Evolutionary conservation across 768 basidiomycete species (phyloP).

Genomic region (Tubosaeta brunneosetosa): DNA sequence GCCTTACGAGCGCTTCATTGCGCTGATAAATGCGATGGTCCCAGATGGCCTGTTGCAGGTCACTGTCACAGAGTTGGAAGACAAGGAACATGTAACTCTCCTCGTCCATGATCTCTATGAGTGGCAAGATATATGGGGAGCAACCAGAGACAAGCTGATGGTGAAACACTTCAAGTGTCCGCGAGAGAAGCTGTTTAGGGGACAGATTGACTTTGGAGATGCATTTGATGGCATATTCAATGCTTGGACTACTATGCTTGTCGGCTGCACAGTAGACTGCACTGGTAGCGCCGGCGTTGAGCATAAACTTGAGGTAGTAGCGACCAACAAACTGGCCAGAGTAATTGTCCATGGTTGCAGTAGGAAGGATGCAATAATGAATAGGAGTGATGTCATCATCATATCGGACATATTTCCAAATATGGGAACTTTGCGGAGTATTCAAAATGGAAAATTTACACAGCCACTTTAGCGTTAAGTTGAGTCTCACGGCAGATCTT

Average conservation of each 20-base stretch:
- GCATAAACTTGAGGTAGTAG: constrained; percentile 53
- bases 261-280: constrained; percentile 73
- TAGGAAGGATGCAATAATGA: not conserved
- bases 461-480: constrained; percentile 12
- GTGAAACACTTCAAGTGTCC: constrained; percentile 63
- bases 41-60: constrained; percentile 72
- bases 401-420: not conserved
- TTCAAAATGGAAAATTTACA: not conserved
- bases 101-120: constrained; percentile 62
- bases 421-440: not conserved
- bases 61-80: constrained; percentile 54
- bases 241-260: constrained; percentile 33
- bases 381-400: not conserved
- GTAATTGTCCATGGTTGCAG: constrained; percentile 38
- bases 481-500: not conserved
- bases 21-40: constrained; percentile 47
- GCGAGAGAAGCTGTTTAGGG: constrained; percentile 51
- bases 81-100: constrained; percentile 62
- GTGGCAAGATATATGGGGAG: constrained; percentile 57
- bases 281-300: constrained; percentile 76
- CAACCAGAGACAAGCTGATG: constrained; percentile 51
- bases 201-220: constrained; percentile 55
- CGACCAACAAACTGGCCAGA: constrained; percentile 50
- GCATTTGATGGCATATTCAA: constrained; percentile 69
- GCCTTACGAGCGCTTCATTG: constrained; percentile 58